Evolutionary conservation across 768 basidiomycete genomes (phyloP).

Genomic region (Fistulinella prunicolor): DNA sequence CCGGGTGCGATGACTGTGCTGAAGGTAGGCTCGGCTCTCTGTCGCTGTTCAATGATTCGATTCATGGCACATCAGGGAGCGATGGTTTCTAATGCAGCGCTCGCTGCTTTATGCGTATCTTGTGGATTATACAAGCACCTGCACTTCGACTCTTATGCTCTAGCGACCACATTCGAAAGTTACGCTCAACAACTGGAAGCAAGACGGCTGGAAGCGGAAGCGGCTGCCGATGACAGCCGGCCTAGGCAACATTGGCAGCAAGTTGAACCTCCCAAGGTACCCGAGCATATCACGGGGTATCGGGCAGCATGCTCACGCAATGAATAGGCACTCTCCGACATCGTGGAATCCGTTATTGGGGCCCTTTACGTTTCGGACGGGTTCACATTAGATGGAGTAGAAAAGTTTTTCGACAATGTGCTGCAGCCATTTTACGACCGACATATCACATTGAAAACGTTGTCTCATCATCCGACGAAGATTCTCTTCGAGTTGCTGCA

Average conservation of each 20-base stretch:
- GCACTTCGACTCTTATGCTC: constrained; percentile 51
- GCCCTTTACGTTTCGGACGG: constrained; percentile 77
- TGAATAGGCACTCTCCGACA: constrained; percentile 69
- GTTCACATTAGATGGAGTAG: constrained; percentile 58
- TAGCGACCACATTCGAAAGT: constrained; percentile 47
- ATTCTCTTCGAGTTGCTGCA: constrained; percentile 71
- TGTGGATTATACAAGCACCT: constrained; percentile 64
- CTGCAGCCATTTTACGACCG: constrained; percentile 77
- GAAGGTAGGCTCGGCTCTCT: constrained; percentile 47
- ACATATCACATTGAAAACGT: constrained; percentile 67
- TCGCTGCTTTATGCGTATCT: constrained; percentile 74
- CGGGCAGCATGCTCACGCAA: constrained; percentile 3
- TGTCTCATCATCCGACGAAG: constrained; percentile 77
- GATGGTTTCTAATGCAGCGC: constrained; percentile 80
- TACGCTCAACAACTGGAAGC: constrained; percentile 51
- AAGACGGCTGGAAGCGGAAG: constrained; percentile 49
- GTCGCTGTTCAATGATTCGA: neutral
- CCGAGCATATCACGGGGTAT: neutral
- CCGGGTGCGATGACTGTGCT: constrained; percentile 78
- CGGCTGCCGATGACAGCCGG: constrained; percentile 45
- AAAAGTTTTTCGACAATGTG: constrained; percentile 62
- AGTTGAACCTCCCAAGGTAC: constrained; percentile 74
- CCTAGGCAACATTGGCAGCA: constrained; percentile 79
- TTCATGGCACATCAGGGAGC: constrained; percentile 50
- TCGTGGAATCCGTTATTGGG: constrained; percentile 77